These are phyloP conservation scores for Theobroma cacao DNA, from an alignment of 345 rosid species.

Conservation along the genomic window DNA sequence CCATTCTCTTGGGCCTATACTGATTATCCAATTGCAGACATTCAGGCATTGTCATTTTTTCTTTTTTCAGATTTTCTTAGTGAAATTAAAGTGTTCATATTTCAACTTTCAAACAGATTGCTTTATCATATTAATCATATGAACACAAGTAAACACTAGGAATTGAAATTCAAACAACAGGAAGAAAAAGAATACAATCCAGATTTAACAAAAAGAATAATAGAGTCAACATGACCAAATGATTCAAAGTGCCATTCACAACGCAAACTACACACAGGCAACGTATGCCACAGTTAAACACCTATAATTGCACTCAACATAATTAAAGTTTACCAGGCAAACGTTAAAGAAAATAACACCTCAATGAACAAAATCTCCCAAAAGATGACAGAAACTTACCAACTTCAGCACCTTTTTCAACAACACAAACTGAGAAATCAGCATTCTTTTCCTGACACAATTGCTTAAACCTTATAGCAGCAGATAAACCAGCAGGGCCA, in stretches of 20 bases:
- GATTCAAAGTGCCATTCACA: not conserved
- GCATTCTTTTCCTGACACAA: slow-evolving; percentile 62
- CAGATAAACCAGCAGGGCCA: slow-evolving; percentile 97
- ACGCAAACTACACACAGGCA: not conserved
- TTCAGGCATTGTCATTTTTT: not conserved
- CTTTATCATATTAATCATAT: not conserved
- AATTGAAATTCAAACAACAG: not conserved
- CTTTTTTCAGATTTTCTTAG: not conserved
- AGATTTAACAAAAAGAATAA: not conserved
- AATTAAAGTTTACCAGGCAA: not conserved
- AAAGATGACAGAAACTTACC: slow-evolving; percentile 37
- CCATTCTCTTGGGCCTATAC: not conserved
- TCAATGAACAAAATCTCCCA: not conserved
- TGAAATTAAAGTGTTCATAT: not conserved
- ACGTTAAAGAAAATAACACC: not conserved
- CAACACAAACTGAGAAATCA: slow-evolving; percentile 90
- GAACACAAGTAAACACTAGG: not conserved
- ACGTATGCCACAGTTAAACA: too few relatives aligned
- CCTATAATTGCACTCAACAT: not conserved
- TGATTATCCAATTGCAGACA: not conserved
- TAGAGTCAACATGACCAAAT: not conserved
- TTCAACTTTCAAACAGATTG: not conserved
- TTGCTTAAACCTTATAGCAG: slow-evolving; percentile 85
- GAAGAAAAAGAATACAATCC: not conserved
- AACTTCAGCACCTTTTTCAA: slow-evolving; percentile 94